Evolutionary conservation across 1,284 basidiomycete genomes (phyloP), one percentile per base, ranked within the genome.

Genomic region (Macrocybe sp.): DNA sequence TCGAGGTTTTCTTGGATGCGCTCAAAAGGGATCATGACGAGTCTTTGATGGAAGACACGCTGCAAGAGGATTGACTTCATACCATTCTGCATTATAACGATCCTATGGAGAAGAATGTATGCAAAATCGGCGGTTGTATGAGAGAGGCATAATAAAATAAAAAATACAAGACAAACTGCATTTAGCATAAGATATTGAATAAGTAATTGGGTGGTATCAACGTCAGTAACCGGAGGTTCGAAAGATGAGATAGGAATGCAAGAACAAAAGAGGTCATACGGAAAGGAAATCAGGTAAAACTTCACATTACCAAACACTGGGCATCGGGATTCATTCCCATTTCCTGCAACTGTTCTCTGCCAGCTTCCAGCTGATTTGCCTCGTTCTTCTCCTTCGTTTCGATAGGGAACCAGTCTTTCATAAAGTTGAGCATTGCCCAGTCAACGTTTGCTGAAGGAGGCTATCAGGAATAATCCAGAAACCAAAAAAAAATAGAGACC

Each of bases 331-430:
- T 64, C 22, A 72, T 44, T 2, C 70, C 70, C 33, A 90, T 63
- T 56, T 86, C 85, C 50, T 75, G 66, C 16, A 89, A 60, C 56
- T 90, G 76, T 64, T 96, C 92, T 45, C 76, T 67, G 0, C 79
- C 75, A 0, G 86, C 81, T 60, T 97, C 94, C 39, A 69, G 72
- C 61, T 91, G 84, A 63, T 95, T 95, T 58, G 83, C 77, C 51
- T 76, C 76, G 40, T 85, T 70, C 65, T 97, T 97, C 58, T 77
- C 76, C 55, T 75, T 79, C 11, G 92, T 77, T 64, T 97, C 95
- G 7, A 81, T 64, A 0, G 95, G 93, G 66, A 98, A 97, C 92
- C 93, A 97, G 52, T 89, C 84, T 53, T 87, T 78, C 82, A 97
- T 90, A 58, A 93, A 95, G 55, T 88, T 85, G 45, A 90, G 72